These are phyloP conservation scores for Agaricales sp. DNA, from an alignment of 1,284 basidiomycete genomes.

Conservation along the genomic window DNA sequence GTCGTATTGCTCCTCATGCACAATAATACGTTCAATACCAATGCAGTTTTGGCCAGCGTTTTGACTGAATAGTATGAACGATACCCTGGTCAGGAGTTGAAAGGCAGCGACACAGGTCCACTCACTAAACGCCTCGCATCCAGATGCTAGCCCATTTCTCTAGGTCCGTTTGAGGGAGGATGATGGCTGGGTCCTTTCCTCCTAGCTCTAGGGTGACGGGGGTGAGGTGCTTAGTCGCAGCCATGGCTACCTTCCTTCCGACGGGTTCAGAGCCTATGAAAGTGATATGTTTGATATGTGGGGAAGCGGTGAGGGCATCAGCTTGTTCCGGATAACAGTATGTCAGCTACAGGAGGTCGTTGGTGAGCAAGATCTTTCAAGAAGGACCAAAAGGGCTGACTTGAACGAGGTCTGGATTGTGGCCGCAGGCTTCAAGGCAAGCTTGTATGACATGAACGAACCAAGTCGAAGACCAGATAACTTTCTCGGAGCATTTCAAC, in stretches of 20 bases:
- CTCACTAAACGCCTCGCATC: slow-evolving; percentile 86
- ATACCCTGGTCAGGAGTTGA: slow-evolving; percentile 2
- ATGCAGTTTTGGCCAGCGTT: slow-evolving; percentile 96
- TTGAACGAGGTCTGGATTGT: slow-evolving; percentile 78
- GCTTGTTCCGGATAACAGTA: slow-evolving; percentile 87
- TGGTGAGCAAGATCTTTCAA: slow-evolving; percentile 1
- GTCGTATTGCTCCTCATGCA: slow-evolving; percentile 68
- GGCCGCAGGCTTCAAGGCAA: slow-evolving; percentile 69
- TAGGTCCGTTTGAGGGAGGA: slow-evolving; percentile 65
- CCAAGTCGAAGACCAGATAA: slow-evolving; percentile 81
- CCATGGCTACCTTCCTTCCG: slow-evolving; percentile 74
- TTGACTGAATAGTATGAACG: slow-evolving; percentile 41
- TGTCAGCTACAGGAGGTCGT: slow-evolving; percentile 43
- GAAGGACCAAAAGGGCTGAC: slow-evolving; percentile 19
- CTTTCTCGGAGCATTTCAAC: slow-evolving; percentile 89
- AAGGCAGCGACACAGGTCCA: slow-evolving; percentile 11
- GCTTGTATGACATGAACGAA: slow-evolving; percentile 70
- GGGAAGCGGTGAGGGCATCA: slow-evolving; percentile 71
- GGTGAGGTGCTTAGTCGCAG: slow-evolving; percentile 78
- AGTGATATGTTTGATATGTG: slow-evolving; percentile 71
- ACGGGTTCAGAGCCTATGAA: slow-evolving; percentile 93
- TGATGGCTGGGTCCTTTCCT: slow-evolving; percentile 73
- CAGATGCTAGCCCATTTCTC: slow-evolving; percentile 60
- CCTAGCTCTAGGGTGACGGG: slow-evolving; percentile 90
- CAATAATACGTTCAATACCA: slow-evolving; percentile 88